Evolutionary conservation across 2,329 filamentous ascomycete genomes (phyloP), one percentile per base, ranked within the genome.

Genomic region (Zelopaecilomyces penicillatus): DNA sequence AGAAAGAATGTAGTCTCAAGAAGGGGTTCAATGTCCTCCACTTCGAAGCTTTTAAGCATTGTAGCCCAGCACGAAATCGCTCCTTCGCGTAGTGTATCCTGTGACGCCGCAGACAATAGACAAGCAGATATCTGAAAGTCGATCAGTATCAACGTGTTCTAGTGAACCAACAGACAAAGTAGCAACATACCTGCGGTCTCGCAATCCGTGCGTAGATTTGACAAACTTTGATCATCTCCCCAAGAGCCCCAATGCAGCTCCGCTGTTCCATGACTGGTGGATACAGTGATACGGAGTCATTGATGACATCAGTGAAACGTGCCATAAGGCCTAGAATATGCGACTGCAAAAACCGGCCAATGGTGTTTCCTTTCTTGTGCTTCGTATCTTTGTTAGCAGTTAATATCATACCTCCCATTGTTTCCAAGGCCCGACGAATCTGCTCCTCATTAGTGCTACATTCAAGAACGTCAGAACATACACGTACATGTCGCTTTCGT

Each of bases 1-100:
- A 95, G 79, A 43, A 90, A 89, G 53, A 97, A 88, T 0, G 90
- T 95, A 46, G 91, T 89, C 59, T 95, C 89, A 6, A 97, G 70
- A 33, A 96, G 74, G 28, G 80, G 74, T 52, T 85, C 82, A 5
- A 95, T 74, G 57, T 96, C 90, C 27, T 89, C 83, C 45, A 83
- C 81, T 7, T 83, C 82, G 39, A 97, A 73, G 42, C 82, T 78
- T 29, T 68, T 76, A 12, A 97, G 75, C 66, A 98, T 82, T 6
- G 82, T 75, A 28, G 80, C 75, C 93, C 93, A 99, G 40, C 89
- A 87, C 4, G 76, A 78, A 56, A 97, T 90, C 2, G 89, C 87
- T 30, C 80, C 73, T 49, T 87, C 75, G 49, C 87, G 81, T n/a
- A 98, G 73, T 39, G 83, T 76, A 37, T 82, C 74, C 41, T 85